These are phyloP conservation scores for Leccinum variicolor DNA, from an alignment of 768 basidiomycete genomes.

Conservation along the genomic window DNA sequence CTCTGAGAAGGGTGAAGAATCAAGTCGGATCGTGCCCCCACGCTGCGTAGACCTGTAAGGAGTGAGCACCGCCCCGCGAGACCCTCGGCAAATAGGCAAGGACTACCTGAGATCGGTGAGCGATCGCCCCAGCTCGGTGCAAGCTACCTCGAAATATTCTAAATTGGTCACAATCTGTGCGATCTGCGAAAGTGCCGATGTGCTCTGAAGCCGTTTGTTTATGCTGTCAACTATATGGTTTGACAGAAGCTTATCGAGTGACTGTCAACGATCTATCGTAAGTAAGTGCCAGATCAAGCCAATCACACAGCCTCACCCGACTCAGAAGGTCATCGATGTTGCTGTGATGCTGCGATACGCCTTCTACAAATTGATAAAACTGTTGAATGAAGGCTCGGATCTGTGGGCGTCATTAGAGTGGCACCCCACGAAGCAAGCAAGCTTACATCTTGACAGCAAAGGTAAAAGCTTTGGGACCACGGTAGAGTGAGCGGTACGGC, in stretches of 20 bases:
- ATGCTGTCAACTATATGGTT: constrained; percentile 76
- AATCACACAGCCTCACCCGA: constrained; percentile 50
- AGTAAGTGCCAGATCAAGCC: background rate
- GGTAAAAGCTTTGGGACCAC: constrained; percentile 93
- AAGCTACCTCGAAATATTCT: constrained; percentile 86
- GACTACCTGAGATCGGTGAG: constrained; percentile 76
- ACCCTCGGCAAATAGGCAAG: background rate
- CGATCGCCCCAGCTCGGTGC: constrained; percentile 78
- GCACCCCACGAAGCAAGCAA: background rate
- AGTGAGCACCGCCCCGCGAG: constrained; percentile 3
- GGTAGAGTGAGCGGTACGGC: constrained; percentile 72
- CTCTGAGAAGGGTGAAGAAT: constrained; percentile 59
- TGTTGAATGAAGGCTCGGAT: constrained; percentile 88
- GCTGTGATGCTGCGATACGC: constrained; percentile 85
- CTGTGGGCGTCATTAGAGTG: constrained; percentile 35
- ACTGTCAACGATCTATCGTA: constrained; percentile 42
- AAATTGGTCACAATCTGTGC: constrained; percentile 91
- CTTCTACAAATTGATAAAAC: constrained; percentile 96
- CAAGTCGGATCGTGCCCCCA: constrained; percentile 76
- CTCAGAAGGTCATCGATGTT: constrained; percentile 90
- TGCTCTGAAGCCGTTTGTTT: constrained; percentile 64
- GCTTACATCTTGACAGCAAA: constrained; percentile 85
- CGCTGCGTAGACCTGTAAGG: constrained; percentile 71
- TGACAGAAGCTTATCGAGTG: constrained; percentile 79
- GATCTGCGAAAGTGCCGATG: constrained; percentile 83